These are phyloP conservation scores for Tylopilus balloui DNA, from an alignment of 768 basidiomycete species.

Conservation along the genomic window DNA sequence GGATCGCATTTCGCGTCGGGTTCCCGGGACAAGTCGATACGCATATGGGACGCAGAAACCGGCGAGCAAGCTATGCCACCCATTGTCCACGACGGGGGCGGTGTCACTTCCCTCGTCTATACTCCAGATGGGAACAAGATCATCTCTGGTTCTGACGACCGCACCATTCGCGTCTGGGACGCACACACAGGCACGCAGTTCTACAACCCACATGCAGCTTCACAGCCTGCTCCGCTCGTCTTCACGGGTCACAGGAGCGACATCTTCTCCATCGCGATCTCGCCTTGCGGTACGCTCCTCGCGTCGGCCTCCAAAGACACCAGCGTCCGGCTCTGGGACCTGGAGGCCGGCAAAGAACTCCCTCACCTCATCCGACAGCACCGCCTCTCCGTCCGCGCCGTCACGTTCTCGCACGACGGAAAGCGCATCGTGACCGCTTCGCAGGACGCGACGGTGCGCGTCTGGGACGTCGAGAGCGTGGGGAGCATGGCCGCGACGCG, in stretches of 20 bases:
- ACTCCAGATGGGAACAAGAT: conserved; percentile 28
- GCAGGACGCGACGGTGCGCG: conserved; percentile 24
- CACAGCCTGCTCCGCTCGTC: conserved; percentile 10
- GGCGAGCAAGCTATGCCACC: conserved; percentile 16
- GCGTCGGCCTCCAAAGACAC: conserved; percentile 31
- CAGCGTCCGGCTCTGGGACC: conserved; percentile 30
- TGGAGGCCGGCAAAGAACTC: conserved; percentile 17
- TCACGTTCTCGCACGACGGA: conserved; percentile 28
- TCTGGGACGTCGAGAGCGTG: conserved; percentile 30
- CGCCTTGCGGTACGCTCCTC: conserved; percentile 27
- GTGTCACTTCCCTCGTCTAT: conserved; percentile 25
- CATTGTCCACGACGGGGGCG: conserved; percentile 17
- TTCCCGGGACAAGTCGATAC: conserved; percentile 27
- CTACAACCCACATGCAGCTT: conserved; percentile 5
- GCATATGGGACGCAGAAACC: conserved; percentile 24
- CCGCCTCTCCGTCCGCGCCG: conserved; percentile 21
- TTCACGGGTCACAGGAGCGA: conserved; percentile 22
- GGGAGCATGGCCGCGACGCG: conserved; percentile 24
- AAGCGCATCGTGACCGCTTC: conserved; percentile 27
- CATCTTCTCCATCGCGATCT: conserved; percentile 28
- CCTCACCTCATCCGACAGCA: conserved; percentile 27
- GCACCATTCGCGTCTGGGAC: conserved; percentile 29
- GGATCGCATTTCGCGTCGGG: conserved; percentile 28
- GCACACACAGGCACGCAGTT: conserved; percentile 18
- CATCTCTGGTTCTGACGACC: conserved; percentile 31